phyloP scores from a whole-genome alignment of 371 early-diverging fungal genomes.

The Mucor velutinosus region DNA sequence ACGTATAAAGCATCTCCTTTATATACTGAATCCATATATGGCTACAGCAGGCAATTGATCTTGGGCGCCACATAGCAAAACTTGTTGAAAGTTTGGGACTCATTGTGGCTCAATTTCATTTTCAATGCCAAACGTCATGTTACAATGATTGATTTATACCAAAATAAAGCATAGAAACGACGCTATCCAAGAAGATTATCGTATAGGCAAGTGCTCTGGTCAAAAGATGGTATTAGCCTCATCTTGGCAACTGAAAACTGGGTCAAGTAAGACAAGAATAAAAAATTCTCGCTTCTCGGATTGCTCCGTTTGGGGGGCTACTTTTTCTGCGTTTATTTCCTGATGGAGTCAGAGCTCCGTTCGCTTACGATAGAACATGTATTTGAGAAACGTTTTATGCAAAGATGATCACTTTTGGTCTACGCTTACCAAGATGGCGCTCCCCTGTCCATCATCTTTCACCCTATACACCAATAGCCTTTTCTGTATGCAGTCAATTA shows the following conservation, averaged over 20 bases:
- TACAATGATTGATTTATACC: neutral
- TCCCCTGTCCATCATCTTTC: neutral
- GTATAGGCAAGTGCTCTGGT: neutral
- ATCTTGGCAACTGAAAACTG: neutral
- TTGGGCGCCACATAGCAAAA: slow-evolving; percentile 8
- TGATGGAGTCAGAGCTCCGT: slow-evolving; percentile 2
- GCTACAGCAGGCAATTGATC: neutral
- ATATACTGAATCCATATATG: slow-evolving; percentile 1
- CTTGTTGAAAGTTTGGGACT: neutral
- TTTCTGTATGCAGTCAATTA: slow-evolving; percentile 7
- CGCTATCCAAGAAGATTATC: neutral
- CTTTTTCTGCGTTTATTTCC: neutral
- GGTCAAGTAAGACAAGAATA: neutral
- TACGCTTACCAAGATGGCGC: neutral
- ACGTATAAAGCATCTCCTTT: slow-evolving; percentile 1
- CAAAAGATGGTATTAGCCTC: neutral
- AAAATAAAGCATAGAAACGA: neutral
- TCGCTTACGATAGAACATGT: neutral
- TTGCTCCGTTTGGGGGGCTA: slow-evolving; percentile 1
- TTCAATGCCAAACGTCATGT: slow-evolving; percentile 5
- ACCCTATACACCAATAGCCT: neutral
- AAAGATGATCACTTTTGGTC: neutral
- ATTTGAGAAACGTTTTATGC: neutral
- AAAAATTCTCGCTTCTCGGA: slow-evolving; percentile 5
- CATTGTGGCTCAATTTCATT: slow-evolving; percentile 5